Base-by-base conservation (phyloP, 805 yeast genomes). In the Candida hispaniensis region DNA sequence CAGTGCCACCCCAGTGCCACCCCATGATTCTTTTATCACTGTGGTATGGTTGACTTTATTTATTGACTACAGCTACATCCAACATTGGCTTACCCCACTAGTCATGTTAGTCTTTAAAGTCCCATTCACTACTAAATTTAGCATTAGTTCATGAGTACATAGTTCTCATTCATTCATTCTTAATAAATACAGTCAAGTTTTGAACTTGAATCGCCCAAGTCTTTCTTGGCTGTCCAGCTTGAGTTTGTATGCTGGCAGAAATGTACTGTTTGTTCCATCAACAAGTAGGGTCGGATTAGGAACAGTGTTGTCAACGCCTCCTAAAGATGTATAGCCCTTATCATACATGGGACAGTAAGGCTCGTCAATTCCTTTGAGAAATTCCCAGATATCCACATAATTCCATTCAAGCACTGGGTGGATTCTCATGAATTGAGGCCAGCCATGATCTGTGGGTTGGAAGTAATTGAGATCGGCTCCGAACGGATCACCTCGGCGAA, bases 361-460 rank as follows among this genome's bases (percentile, higher is more conserved):
- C 25, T 77, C 65, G n/a, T 65, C 51, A 13, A 72, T 60, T 14
- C 59, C 67, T 13, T 73, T 56, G 32, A 88, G 56, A 50, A 88
- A 86, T 26, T 47, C 54, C 98, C 98, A 91, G 2, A 91, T 66
- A 39, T 85, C 81, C 13, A 69, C 67, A 46, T 81, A 79, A 24
- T 69, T 70, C 97, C 97, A 91, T 39, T 80, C 80, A 26, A 91
- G 63, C 5, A 91, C 73, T 0, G 98, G 97, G 49, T 86, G 93
- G 4, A 86, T 62, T 32, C 98, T 59, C 43, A 76, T 57, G 51
- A 91, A 88, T 16, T 64, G 59, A 4, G 98, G 98, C 97, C 97
- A 91, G 40, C 83, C 75, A 40, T 75, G 76, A 50, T 88, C 95
- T 0, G 98, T 91, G 23, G 50, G 56, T 50, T 83, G 93, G 34